These are phyloP conservation scores for Myriosclerotinia scirpicola DNA, from an alignment of 2,329 filamentous ascomycete genomes.

Conservation along the genomic window DNA sequence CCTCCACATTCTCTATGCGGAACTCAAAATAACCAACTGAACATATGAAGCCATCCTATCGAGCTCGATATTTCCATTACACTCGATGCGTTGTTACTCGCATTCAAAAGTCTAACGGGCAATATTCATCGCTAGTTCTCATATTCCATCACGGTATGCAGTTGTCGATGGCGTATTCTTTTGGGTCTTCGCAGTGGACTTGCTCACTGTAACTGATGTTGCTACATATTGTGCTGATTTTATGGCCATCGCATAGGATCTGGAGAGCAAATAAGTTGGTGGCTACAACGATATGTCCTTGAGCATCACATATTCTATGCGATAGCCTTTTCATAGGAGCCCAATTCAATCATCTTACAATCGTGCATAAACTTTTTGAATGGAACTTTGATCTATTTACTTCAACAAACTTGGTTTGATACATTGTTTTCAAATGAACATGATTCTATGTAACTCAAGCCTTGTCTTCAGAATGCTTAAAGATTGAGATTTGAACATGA, in stretches of 20 bases:
- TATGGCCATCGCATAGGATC: too few species aligned
- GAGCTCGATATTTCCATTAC: background rate
- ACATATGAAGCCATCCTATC: too few species aligned
- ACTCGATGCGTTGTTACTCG: background rate
- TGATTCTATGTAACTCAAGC: too few species aligned
- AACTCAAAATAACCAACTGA: too few species aligned
- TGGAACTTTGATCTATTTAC: too few species aligned
- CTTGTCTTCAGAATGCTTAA: too few species aligned
- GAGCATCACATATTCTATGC: background rate
- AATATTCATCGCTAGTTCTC: background rate
- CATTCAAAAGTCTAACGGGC: background rate
- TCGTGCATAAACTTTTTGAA: background rate
- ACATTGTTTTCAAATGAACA: too few species aligned
- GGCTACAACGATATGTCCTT: background rate
- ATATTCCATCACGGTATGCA: background rate
- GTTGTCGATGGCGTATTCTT: background rate
- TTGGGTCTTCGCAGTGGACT: background rate
- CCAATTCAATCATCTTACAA: background rate
- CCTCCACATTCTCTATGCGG: too few species aligned
- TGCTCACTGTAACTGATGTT: background rate
- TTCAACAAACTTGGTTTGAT: too few species aligned
- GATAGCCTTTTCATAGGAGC: background rate
- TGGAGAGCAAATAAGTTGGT: background rate
- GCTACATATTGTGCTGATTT: background rate
- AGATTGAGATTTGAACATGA: too few species aligned